These are phyloP conservation scores for Globisporangium mamillatum DNA, from an alignment of 352 stramenopile genomes.

Conservation along the genomic window DNA sequence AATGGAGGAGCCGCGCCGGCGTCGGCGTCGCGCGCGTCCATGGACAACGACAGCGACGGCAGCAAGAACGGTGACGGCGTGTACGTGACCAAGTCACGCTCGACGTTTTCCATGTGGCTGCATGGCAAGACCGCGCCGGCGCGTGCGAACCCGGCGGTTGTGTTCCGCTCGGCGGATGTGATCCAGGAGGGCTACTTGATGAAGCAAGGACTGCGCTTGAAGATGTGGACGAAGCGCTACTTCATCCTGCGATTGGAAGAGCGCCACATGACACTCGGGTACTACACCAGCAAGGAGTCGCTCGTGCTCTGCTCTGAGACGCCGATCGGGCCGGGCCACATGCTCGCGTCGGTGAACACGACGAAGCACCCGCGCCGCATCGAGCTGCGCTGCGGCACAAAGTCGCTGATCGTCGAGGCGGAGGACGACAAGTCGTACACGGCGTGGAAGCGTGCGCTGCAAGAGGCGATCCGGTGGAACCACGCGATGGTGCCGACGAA, in stretches of 20 bases:
- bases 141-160: constrained; percentile 43
- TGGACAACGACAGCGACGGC: constrained; percentile 17
- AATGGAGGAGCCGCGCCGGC: constrained; percentile 1
- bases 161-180: constrained; percentile 82
- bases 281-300: constrained; percentile 85
- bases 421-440: constrained; percentile 59
- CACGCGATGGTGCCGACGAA: constrained; percentile 83
- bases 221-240: constrained; percentile 82
- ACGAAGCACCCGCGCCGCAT: constrained; percentile 59
- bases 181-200: constrained; percentile 85
- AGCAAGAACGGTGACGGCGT: constrained; percentile 49
- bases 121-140: constrained; percentile 68
- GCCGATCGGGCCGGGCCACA: constrained; percentile 71
- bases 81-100: constrained; percentile 85
- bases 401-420: constrained; percentile 70
- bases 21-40: constrained; percentile 7
- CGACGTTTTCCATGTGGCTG: constrained; percentile 83
- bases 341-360: constrained; percentile 39
- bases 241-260: constrained; percentile 86
- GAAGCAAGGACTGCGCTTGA: constrained; percentile 77
- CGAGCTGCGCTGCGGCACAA: constrained; percentile 68
- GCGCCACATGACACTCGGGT: constrained; percentile 85
- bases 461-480: constrained; percentile 86
- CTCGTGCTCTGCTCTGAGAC: constrained; percentile 79
- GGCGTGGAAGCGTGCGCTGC: constrained; percentile 64